Evolutionary conservation across 768 basidiomycete genomes (phyloP).

Genomic region (Tremella mesenterica): DNA sequence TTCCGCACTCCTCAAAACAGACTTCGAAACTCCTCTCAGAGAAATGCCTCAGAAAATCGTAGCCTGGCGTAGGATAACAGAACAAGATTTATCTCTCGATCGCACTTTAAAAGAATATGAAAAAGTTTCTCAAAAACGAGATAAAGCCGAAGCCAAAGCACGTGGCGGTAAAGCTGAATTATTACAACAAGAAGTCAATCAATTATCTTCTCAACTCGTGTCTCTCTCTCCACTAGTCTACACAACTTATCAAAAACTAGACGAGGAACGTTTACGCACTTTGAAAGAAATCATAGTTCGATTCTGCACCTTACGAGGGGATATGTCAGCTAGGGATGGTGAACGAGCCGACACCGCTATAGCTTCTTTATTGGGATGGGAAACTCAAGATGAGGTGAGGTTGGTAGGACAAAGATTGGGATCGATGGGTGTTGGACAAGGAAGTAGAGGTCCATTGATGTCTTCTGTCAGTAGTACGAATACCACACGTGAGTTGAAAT

Average conservation of each 20-base stretch:
- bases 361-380: conserved; percentile 35
- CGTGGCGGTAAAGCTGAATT: conserved; percentile 34
- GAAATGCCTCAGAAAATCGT: conserved; percentile 34
- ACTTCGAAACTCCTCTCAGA: conserved; percentile 40
- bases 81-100: conserved; percentile 38
- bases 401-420: conserved; percentile 28
- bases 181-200: conserved; percentile 31
- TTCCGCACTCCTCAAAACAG: conserved; percentile 29
- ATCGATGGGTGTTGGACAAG: conserved; percentile 10
- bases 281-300: conserved; percentile 43
- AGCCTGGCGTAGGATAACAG: conserved; percentile 24
- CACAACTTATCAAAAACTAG: conserved; percentile 37
- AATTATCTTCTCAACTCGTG: conserved; percentile 22
- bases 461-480: conserved; percentile 9
- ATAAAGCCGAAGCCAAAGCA: conserved; percentile 36
- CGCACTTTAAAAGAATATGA: conserved; percentile 43
- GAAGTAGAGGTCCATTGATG: not conserved
- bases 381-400: conserved; percentile 39
- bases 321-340: conserved; percentile 33
- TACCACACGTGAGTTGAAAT: conserved; percentile 22
- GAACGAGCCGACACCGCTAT: conserved; percentile 39
- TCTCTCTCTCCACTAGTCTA: conserved; percentile 40
- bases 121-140: conserved; percentile 34
- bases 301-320: conserved; percentile 40
- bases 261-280: conserved; percentile 31